Evolutionary conservation across 495 filamentous ascomycete species (phyloP).

Genomic region (Penicillium parvum): DNA sequence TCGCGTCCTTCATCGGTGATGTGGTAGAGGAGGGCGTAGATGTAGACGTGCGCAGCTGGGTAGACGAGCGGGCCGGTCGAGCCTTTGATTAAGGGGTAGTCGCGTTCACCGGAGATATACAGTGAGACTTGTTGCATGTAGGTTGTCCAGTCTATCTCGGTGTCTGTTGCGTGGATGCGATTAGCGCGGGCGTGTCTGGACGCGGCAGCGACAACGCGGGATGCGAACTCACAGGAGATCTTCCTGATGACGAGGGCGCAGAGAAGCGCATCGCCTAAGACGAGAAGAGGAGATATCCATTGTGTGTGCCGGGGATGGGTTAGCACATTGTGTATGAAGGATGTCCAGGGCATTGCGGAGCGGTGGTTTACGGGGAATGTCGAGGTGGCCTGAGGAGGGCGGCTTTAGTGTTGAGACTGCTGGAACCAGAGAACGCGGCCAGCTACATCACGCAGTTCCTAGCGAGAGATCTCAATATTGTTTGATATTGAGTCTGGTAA

Average conservation of each 20-base stretch:
- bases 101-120: slow-evolving; percentile 75
- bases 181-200: slow-evolving; percentile 16
- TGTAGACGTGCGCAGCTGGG: slow-evolving; percentile 88
- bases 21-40: slow-evolving; percentile 74
- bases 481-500: neutral
- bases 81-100: slow-evolving; percentile 82
- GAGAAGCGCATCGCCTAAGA: slow-evolving; percentile 69
- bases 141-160: slow-evolving; percentile 95
- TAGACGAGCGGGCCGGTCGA: slow-evolving; percentile 92
- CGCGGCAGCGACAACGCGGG: too few species aligned
- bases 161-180: slow-evolving; percentile 55
- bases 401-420: neutral
- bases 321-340: slow-evolving; percentile 29
- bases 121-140: slow-evolving; percentile 92
- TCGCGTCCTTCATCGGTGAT: slow-evolving; percentile 72
- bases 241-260: slow-evolving; percentile 75
- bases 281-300: slow-evolving; percentile 65
- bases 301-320: slow-evolving; percentile 50
- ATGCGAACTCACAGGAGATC: slow-evolving; percentile 67
- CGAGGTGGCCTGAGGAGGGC: slow-evolving; percentile 6
- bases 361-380: slow-evolving; percentile 8
- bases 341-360: slow-evolving; percentile 24
- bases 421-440: neutral
- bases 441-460: too few species aligned
- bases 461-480: too few species aligned